These are phyloP conservation scores for Thalassiosira mediterranea DNA, from an alignment of 352 stramenopile genomes.

Conservation along the genomic window DNA sequence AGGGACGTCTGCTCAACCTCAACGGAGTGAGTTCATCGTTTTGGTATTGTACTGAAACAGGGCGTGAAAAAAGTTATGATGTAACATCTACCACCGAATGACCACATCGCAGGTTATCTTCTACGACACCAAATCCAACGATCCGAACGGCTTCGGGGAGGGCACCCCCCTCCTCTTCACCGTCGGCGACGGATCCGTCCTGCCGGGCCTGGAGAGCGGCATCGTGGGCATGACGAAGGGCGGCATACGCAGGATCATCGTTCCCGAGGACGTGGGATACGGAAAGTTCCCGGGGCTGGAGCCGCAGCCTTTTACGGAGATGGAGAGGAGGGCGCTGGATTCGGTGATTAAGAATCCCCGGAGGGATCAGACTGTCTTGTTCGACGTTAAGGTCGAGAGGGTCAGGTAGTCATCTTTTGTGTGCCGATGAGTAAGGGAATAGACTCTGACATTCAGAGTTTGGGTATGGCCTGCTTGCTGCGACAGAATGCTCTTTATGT, in stretches of 20 bases:
- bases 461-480: too few species aligned
- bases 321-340: slow-evolving; percentile 71
- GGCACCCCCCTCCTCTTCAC: slow-evolving; percentile 56
- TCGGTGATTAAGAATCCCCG: slow-evolving; percentile 78
- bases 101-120: slow-evolving; percentile 54
- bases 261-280: slow-evolving; percentile 75
- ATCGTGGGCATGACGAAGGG: slow-evolving; percentile 90
- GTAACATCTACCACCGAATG: background rate
- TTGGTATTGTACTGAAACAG: too few species aligned
- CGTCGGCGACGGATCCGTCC: slow-evolving; percentile 84
- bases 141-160: slow-evolving; percentile 72
- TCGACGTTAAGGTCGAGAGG: slow-evolving; percentile 77
- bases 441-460: too few species aligned
- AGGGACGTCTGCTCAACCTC: slow-evolving; percentile 76
- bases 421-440: too few species aligned
- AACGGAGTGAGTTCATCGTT: slow-evolving; percentile 54
- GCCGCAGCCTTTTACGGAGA: slow-evolving; percentile 62
- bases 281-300: slow-evolving; percentile 58
- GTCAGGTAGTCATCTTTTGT: slow-evolving; percentile 71
- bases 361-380: slow-evolving; percentile 75
- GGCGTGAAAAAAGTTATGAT: too few species aligned
- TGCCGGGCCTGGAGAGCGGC: slow-evolving; percentile 89
- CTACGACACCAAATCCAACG: slow-evolving; percentile 80
- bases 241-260: slow-evolving; percentile 88
- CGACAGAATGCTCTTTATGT: too few species aligned